Evolutionary conservation across 768 basidiomycete genomes (phyloP).

Genomic region (Suillus subaureus): DNA sequence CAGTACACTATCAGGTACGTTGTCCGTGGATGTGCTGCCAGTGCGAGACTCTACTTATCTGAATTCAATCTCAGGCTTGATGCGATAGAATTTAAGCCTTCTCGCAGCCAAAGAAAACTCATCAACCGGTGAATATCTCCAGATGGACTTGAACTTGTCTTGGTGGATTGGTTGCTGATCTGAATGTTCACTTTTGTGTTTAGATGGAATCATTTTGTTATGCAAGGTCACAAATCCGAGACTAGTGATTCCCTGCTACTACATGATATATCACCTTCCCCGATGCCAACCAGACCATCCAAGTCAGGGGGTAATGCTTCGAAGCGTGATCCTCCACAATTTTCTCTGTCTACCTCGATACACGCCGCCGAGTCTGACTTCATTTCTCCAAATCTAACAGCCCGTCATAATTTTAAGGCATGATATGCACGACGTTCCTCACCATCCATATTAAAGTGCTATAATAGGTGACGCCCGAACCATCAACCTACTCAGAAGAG

Average conservation of each 20-base stretch:
- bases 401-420: slow-evolving; percentile 65
- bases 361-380: slow-evolving; percentile 56
- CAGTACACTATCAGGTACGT: slow-evolving; percentile 90
- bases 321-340: slow-evolving; percentile 20
- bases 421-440: slow-evolving; percentile 9
- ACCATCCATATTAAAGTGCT: neutral
- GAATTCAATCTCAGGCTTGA: slow-evolving; percentile 53
- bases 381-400: slow-evolving; percentile 24
- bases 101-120: slow-evolving; percentile 75
- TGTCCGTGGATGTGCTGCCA: neutral
- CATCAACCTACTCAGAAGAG: slow-evolving; percentile 74
- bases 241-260: slow-evolving; percentile 11
- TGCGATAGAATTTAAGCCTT: slow-evolving; percentile 63
- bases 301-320: slow-evolving; percentile 8
- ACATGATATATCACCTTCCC: neutral
- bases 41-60: neutral
- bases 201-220: slow-evolving; percentile 77
- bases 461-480: slow-evolving; percentile 71
- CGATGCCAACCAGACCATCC: neutral
- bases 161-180: neutral
- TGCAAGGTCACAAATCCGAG: slow-evolving; percentile 42
- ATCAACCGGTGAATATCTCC: slow-evolving; percentile 58
- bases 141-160: neutral
- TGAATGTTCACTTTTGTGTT: neutral
- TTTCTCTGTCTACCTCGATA: slow-evolving; percentile 49